Evolutionary conservation across 1,284 basidiomycete species (phyloP).

Genomic region (Cutaneotrichosporon sp.): DNA sequence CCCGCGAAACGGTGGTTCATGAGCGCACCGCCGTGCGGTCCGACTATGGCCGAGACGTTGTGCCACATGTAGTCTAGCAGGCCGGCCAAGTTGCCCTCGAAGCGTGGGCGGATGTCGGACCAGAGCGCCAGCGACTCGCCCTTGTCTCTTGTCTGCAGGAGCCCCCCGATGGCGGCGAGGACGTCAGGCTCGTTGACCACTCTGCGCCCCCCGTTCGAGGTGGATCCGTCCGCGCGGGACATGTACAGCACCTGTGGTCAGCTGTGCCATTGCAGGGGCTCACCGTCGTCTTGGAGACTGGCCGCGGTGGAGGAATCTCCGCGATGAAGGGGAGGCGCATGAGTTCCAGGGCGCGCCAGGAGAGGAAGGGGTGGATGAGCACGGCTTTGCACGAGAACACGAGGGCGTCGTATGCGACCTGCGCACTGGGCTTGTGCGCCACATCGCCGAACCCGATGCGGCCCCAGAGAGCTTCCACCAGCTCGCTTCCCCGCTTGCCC

Average conservation of each 20-base stretch:
- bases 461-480: not conserved
- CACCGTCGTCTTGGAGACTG: not conserved
- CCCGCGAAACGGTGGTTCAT: conserved; percentile 13
- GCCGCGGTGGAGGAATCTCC: not conserved
- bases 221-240: not conserved
- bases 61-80: not conserved
- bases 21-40: conserved; percentile 12
- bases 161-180: not conserved
- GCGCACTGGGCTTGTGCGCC: not conserved
- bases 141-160: not conserved
- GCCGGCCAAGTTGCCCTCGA: not conserved
- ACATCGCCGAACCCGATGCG: not conserved
- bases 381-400: conserved; percentile 10
- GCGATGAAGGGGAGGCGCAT: not conserved
- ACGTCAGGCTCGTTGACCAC: conserved; percentile 10
- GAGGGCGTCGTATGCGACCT: not conserved
- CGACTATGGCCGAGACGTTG: conserved; percentile 9
- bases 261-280: too few species aligned
- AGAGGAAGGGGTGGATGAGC: conserved; percentile 12
- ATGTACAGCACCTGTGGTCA: conserved; percentile 11
- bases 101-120: not conserved
- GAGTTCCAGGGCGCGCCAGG: conserved; percentile 6
- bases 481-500: not conserved
- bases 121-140: conserved; percentile 2
- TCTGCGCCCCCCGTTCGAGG: not conserved